Conservation (phyloP, 2,329 filamentous ascomycete genomes). For the Aspergillus floridensis region DNA sequence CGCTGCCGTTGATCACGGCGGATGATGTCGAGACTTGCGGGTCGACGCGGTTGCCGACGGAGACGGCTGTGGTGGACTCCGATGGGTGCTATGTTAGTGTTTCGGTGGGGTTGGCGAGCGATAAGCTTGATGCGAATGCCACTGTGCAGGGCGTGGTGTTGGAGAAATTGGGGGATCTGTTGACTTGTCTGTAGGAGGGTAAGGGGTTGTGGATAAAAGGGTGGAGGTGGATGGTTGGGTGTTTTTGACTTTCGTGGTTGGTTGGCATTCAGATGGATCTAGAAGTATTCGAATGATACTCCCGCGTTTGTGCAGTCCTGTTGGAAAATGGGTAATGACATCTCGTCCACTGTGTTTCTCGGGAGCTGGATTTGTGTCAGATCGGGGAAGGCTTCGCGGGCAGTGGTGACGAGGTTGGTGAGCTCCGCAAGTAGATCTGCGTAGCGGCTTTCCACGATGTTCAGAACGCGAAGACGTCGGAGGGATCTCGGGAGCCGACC, state of each 20-base stretch:
- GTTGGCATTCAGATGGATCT: no score
- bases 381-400: neutral
- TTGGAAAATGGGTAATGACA: neutral
- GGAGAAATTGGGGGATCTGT: constrained; percentile 49
- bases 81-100: constrained; percentile 61
- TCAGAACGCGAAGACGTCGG: neutral
- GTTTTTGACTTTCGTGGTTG: no score
- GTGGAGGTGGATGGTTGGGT: no score
- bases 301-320: neutral
- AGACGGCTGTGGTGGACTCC: constrained; percentile 52
- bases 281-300: neutral
- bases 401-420: neutral
- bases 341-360: neutral
- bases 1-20: constrained; percentile 32
- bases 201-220: no score
- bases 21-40: constrained; percentile 60
- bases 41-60: constrained; percentile 55
- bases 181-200: constrained; percentile 44
- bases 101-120: constrained; percentile 59
- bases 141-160: constrained; percentile 53
- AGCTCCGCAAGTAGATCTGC: neutral
- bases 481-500: neutral
- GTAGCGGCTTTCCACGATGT: neutral
- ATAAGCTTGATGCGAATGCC: constrained; percentile 59
- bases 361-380: neutral